These are phyloP conservation scores for Yarrowia divulgata DNA, from an alignment of 805 yeast genomes.

Conservation along the genomic window DNA sequence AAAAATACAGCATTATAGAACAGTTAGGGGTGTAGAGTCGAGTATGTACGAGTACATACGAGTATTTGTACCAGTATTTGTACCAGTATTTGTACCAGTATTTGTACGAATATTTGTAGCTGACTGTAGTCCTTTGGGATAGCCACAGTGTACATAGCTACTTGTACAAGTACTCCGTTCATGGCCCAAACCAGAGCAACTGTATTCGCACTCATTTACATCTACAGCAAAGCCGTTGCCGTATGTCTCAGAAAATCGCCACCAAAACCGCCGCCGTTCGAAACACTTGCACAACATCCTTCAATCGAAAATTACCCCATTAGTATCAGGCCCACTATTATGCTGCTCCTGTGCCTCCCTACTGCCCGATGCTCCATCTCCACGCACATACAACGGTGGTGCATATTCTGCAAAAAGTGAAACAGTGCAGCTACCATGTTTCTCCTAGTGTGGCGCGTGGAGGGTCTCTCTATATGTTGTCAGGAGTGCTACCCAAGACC, in stretches of 20 bases:
- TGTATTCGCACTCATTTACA: too few relatives aligned
- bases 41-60: not conserved
- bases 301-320: not conserved
- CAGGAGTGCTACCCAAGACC: too few relatives aligned
- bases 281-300: too few relatives aligned
- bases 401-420: conserved; percentile 33
- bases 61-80: not conserved
- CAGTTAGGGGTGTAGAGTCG: not conserved
- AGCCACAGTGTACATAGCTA: too few relatives aligned
- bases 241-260: too few relatives aligned
- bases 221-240: too few relatives aligned
- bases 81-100: not conserved
- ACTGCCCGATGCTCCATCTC: conserved; percentile 4
- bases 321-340: not conserved
- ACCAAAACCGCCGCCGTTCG: too few relatives aligned
- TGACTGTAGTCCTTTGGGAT: too few relatives aligned
- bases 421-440: not conserved
- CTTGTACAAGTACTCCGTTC: too few relatives aligned
- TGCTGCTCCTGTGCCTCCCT: not conserved
- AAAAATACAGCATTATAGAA: conserved; percentile 26
- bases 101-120: too few relatives aligned
- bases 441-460: not conserved
- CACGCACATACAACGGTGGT: conserved; percentile 1
- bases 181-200: too few relatives aligned
- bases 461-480: too few relatives aligned